Conservation (phyloP, 176 grass and related monocot species). For the Lolium perenne region DNA sequence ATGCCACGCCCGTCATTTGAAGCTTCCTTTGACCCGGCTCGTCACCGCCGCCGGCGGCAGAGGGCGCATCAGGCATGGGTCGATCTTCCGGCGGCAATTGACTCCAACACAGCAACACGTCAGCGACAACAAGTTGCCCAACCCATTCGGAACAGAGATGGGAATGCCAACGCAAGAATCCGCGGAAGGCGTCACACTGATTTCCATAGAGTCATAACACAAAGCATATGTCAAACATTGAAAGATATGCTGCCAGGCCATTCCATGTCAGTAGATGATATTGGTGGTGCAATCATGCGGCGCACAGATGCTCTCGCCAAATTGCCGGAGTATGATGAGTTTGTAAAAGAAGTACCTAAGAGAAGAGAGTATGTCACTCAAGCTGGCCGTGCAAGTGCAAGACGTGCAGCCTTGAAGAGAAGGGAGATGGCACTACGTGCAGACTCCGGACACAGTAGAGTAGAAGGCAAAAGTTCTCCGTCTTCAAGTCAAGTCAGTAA, state of each 20-base stretch:
- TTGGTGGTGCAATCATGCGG: background rate
- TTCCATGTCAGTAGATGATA: background rate
- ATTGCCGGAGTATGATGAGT: background rate
- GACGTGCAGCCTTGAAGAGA: no score
- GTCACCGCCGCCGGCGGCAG: no score
- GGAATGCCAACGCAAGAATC: no score
- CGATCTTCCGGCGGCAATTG: no score
- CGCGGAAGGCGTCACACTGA: no score
- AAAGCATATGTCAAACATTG: background rate
- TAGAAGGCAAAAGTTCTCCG: background rate
- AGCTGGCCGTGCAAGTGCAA: background rate
- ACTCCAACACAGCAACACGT: no score
- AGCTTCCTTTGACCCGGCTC: no score
- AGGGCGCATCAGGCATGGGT: no score
- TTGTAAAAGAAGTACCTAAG: background rate
- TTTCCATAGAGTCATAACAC: no score
- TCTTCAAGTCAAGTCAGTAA: background rate
- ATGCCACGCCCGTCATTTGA: no score
- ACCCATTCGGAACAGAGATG: no score
- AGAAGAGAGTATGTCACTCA: background rate
- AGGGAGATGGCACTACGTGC: background rate
- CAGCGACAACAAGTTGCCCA: no score
- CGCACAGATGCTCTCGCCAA: background rate
- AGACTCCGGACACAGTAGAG: background rate
- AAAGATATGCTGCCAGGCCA: background rate